phyloP scores from a whole-genome alignment of 2,329 filamentous ascomycete genomes.

The Elsinoe necatrix region DNA sequence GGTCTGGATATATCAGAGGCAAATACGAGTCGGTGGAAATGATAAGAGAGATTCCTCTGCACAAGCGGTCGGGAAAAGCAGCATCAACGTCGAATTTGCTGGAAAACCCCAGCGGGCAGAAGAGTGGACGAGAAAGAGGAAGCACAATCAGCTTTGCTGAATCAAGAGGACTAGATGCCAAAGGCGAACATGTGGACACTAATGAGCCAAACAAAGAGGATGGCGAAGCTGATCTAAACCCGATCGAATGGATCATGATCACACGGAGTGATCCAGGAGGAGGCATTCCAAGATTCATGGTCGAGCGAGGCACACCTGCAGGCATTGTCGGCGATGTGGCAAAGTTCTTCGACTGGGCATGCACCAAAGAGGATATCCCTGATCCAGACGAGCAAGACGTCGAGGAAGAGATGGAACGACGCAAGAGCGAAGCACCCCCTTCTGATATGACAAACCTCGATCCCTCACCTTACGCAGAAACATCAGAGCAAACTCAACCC shows the following conservation, averaged over 20 bases:
- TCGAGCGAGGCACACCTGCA: conserved; percentile 77
- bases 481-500: not conserved
- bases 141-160: conserved; percentile 37
- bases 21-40: conserved; percentile 88
- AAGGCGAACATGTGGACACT: conserved; percentile 20
- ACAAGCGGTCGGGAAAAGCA: conserved; percentile 28
- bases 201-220: conserved; percentile 22
- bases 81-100: conserved; percentile 27
- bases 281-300: conserved; percentile 79
- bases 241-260: conserved; percentile 88
- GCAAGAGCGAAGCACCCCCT: conserved; percentile 15
- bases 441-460: not conserved
- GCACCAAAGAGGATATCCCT: conserved; percentile 39
- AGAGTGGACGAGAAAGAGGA: conserved; percentile 29
- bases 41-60: conserved; percentile 69
- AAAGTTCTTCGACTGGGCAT: conserved; percentile 76
- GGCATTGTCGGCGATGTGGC: conserved; percentile 71
- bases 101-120: conserved; percentile 18
- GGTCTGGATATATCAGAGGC: conserved; percentile 69
- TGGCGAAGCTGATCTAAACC: conserved; percentile 45
- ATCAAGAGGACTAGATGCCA: conserved; percentile 31
- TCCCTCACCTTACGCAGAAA: not conserved
- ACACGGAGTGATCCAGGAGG: conserved; percentile 83
- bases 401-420: conserved; percentile 18
- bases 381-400: conserved; percentile 31